Percentiles rank a stretch among this genome's conserved stretches.
Evolutionary conservation across 331 rosid species (phyloP).

Genomic region (Cydonia oblonga): DNA sequence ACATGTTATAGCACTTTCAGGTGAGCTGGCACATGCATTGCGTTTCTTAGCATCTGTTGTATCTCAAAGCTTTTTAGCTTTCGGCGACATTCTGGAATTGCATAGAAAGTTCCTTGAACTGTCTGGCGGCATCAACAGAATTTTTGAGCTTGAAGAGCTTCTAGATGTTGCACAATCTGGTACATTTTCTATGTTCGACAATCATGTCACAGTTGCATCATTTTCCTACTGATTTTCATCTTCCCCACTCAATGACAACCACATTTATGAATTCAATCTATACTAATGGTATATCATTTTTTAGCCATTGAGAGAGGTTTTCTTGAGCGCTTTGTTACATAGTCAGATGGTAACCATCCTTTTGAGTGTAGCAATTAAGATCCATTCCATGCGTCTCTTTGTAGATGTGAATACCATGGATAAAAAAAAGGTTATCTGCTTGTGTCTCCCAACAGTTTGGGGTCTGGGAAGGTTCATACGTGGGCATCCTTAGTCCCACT

Average conservation of each 20-base stretch:
- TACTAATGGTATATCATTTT: background rate
- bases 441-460: background rate
- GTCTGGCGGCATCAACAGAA: conserved; percentile 81
- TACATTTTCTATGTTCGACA: conserved; percentile 17
- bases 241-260: background rate
- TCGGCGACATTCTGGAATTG: conserved; percentile 93
- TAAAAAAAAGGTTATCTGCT: background rate
- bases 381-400: background rate
- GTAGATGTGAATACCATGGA: background rate
- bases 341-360: background rate
- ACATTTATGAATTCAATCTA: background rate
- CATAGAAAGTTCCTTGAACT: conserved; percentile 82
- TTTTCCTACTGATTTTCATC: background rate
- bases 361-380: background rate
- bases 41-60: conserved; percentile 97
- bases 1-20: conserved; percentile 27
- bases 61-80: conserved; percentile 98
- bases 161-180: conserved; percentile 82
- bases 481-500: background rate
- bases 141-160: conserved; percentile 91
- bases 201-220: background rate
- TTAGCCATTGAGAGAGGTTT: background rate
- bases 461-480: background rate
- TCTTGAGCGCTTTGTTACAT: background rate
- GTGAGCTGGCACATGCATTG: conserved; percentile 96